phyloP scores from a whole-genome alignment of 371 early-diverging fungal species.

The Rhizopus stolonifer region DNA sequence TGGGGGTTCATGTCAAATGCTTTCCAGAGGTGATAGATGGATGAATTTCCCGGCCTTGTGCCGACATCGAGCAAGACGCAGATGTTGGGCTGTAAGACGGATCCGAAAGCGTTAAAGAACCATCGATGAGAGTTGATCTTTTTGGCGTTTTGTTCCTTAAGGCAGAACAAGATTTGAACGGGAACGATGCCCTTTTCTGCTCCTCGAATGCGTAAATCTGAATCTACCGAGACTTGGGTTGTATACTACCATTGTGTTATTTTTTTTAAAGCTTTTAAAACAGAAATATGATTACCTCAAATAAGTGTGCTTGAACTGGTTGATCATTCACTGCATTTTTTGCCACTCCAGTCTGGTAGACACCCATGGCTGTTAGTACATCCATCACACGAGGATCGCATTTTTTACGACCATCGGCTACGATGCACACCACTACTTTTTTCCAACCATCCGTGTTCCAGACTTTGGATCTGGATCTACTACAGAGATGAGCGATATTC shows the following conservation, averaged over 20 bases:
- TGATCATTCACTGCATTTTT: constrained; percentile 60
- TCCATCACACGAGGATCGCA: constrained; percentile 56
- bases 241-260: constrained; percentile 75
- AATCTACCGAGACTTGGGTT: constrained; percentile 75
- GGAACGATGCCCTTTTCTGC: constrained; percentile 69
- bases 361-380: constrained; percentile 66
- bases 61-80: constrained; percentile 80
- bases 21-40: constrained; percentile 73
- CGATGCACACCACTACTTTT: constrained; percentile 81
- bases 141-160: constrained; percentile 88
- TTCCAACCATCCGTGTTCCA: constrained; percentile 84
- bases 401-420: constrained; percentile 82
- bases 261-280: too few species aligned
- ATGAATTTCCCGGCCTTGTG: constrained; percentile 58
- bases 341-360: constrained; percentile 72
- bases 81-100: constrained; percentile 67
- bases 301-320: constrained; percentile 72
- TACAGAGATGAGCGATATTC: constrained; percentile 77
- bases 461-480: constrained; percentile 52
- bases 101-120: constrained; percentile 82
- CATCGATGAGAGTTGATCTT: constrained; percentile 89
- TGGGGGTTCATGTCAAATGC: constrained; percentile 60
- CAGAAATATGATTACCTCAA: constrained; percentile 58
- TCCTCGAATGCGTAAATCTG: constrained; percentile 64
- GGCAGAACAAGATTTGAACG: constrained; percentile 76